phyloP scores from a whole-genome alignment of 441 rosid genomes.

The Syzygium malaccense region DNA sequence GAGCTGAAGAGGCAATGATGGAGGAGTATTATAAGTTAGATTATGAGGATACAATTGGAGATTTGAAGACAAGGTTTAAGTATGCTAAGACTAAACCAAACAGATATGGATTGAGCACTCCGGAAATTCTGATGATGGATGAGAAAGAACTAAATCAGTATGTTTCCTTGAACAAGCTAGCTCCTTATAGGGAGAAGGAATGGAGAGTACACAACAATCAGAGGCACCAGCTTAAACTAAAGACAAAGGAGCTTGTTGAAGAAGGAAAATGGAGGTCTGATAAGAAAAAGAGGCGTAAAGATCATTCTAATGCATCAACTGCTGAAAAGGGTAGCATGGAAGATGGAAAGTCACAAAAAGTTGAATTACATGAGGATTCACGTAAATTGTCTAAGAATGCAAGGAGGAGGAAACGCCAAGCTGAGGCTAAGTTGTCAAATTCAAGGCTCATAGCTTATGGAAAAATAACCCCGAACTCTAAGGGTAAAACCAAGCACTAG shows the following conservation, averaged over 20 bases:
- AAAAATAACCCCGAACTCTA: conserved; percentile 32
- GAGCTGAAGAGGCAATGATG: conserved; percentile 70
- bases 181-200: conserved; percentile 54
- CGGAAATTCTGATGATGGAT: conserved; percentile 52
- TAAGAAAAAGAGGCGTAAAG: conserved; percentile 32
- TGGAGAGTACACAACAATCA: conserved; percentile 58
- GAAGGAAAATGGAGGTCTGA: conserved; percentile 22
- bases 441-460: conserved; percentile 64
- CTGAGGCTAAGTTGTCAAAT: conserved; percentile 41
- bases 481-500: conserved; percentile 19
- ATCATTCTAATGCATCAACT: conserved; percentile 14
- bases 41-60: conserved; percentile 82
- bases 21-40: conserved; percentile 91
- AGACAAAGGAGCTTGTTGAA: conserved; percentile 29
- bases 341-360: conserved; percentile 13
- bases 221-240: conserved; percentile 42
- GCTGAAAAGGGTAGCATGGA: conserved; percentile 13
- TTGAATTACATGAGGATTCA: conserved; percentile 14
- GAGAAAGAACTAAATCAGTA: conserved; percentile 79
- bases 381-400: conserved; percentile 41
- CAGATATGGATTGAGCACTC: conserved; percentile 47
- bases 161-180: conserved; percentile 76
- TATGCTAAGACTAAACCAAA: conserved; percentile 71
- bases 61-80: conserved; percentile 83
- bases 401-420: conserved; percentile 54